Evolutionary conservation across 2,329 filamentous ascomycete species (phyloP).

Genomic region (Alternaria longipes): DNA sequence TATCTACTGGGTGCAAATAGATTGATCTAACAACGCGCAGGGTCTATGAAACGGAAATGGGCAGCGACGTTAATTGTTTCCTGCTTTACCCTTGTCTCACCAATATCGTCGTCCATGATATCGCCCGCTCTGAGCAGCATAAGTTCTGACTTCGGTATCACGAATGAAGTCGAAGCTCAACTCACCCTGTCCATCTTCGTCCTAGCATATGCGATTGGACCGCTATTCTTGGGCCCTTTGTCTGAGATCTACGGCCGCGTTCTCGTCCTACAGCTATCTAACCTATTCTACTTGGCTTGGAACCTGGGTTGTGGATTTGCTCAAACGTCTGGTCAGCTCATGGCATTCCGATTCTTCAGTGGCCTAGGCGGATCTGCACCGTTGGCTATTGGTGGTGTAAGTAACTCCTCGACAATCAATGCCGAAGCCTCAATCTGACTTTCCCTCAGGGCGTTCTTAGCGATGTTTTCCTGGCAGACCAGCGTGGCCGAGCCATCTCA

Average conservation of each 20-base stretch:
- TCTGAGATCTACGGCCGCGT: conserved; percentile 53
- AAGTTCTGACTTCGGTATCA: conserved; percentile 47
- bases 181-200: conserved; percentile 53
- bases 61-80: conserved; percentile 56
- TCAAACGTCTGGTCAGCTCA: conserved; percentile 43
- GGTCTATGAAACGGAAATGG: conserved; percentile 54
- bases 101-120: conserved; percentile 53
- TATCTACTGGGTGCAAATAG: not conserved
- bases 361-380: conserved; percentile 52
- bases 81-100: conserved; percentile 53
- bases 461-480: conserved; percentile 68
- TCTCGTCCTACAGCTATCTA: conserved; percentile 48
- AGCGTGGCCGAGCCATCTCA: conserved; percentile 69
- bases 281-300: conserved; percentile 52
- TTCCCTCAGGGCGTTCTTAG: conserved; percentile 50
- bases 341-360: conserved; percentile 50
- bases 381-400: conserved; percentile 50
- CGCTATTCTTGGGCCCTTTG: conserved; percentile 50
- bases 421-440: not conserved
- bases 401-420: conserved; percentile 1
- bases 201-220: conserved; percentile 52
- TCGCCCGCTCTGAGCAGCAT: conserved; percentile 48
- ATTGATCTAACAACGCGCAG: not conserved
- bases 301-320: conserved; percentile 54
- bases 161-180: conserved; percentile 39